These are phyloP conservation scores for Yamadazyma buinensis DNA, from an alignment of 1,139 yeast genomes.

Conservation along the genomic window DNA sequence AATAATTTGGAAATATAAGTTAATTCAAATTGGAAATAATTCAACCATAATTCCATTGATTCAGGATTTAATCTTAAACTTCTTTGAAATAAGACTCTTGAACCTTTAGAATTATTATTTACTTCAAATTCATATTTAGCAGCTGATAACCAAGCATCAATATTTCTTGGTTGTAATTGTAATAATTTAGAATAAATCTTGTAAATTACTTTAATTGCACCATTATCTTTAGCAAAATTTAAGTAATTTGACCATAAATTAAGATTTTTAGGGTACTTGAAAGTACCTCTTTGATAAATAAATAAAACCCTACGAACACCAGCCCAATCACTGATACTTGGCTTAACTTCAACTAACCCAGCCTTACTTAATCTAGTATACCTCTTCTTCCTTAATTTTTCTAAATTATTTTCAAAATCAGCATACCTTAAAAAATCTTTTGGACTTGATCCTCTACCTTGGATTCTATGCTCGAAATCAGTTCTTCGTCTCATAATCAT, in stretches of 20 bases:
- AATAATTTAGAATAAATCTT: constrained; percentile 74
- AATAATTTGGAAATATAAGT: constrained; percentile 79
- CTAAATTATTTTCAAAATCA: constrained; percentile 78
- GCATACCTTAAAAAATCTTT: constrained; percentile 77
- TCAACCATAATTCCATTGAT: constrained; percentile 70
- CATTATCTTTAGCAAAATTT: constrained; percentile 66
- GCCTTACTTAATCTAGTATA: constrained; percentile 57
- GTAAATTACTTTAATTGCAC: constrained; percentile 78
- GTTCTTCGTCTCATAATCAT: constrained; percentile 91
- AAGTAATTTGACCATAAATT: constrained; percentile 78
- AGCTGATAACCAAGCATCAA: constrained; percentile 90
- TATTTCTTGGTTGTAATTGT: constrained; percentile 86
- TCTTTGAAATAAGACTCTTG: constrained; percentile 80
- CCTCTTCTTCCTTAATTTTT: constrained; percentile 72
- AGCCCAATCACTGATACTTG: constrained; percentile 82
- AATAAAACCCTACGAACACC: constrained; percentile 79
- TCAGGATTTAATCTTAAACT: constrained; percentile 83
- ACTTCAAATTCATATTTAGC: constrained; percentile 91
- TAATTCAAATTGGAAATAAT: constrained; percentile 84
- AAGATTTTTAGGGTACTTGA: constrained; percentile 74
- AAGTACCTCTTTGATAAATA: constrained; percentile 79
- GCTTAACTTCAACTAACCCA: constrained; percentile 46
- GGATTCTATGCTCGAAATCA: constrained; percentile 88
- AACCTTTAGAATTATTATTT: constrained; percentile 85
- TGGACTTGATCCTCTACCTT: constrained; percentile 77